These are phyloP conservation scores for Candida endomychidarum DNA, from an alignment of 805 yeast species.

Conservation along the genomic window DNA sequence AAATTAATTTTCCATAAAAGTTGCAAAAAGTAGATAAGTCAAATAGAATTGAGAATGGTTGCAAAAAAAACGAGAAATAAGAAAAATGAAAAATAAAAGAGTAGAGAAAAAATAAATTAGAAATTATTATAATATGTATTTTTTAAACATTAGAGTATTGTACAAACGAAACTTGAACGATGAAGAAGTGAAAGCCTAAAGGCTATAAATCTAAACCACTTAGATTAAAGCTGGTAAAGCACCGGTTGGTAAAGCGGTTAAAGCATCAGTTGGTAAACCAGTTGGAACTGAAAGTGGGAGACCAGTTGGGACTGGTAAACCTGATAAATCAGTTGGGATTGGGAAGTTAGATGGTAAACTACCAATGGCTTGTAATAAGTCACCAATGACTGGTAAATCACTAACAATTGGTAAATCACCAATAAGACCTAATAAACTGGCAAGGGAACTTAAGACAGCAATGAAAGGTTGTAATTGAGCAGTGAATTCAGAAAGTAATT, in stretches of 20 bases:
- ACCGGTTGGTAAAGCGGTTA: conserved; percentile 11
- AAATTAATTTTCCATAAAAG: no score
- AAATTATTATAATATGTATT: no score
- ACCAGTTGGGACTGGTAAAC: conserved; percentile 14
- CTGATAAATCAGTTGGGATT: conserved; percentile 14
- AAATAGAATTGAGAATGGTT: no score
- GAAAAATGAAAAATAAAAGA: no score
- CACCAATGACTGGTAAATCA: conserved; percentile 10
- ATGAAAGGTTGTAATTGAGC: not conserved
- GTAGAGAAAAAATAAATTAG: no score
- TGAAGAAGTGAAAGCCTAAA: no score
- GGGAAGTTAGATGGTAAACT: conserved; percentile 13
- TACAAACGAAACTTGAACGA: not conserved
- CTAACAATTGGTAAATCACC: conserved; percentile 7
- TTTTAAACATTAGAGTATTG: not conserved
- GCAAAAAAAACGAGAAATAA: no score
- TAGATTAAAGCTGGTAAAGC: no score
- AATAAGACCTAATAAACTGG: conserved; percentile 10
- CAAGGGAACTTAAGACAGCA: conserved; percentile 1
- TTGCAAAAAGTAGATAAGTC: no score
- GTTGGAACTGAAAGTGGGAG: conserved; percentile 13
- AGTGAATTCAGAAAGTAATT: not conserved
- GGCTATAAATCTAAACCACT: no score
- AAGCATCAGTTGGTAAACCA: conserved; percentile 13
- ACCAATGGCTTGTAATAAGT: conserved; percentile 11